Percentiles rank a stretch among this genome's conserved stretches.
Conservation (phyloP, 2,329 filamentous ascomycete genomes). For the Aspergillus sp. region DNA sequence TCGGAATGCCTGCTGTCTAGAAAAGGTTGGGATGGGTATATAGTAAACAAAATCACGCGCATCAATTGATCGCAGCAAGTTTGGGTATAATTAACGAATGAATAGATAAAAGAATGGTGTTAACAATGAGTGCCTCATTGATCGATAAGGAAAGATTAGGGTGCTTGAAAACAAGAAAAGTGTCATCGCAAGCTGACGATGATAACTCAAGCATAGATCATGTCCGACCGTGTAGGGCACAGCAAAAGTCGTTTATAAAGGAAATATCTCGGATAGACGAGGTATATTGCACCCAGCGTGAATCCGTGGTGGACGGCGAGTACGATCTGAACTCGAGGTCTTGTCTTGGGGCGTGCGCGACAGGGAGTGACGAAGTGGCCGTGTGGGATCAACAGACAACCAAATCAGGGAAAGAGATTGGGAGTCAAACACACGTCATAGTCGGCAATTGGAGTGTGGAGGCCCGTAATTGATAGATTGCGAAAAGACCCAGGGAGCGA, state of each 20-base stretch:
- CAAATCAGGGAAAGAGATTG: neutral
- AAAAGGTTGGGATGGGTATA: neutral
- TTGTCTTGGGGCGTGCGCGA: neutral
- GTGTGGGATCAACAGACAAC: neutral
- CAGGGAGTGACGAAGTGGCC: neutral
- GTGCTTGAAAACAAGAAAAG: neutral
- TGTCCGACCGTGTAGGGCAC: neutral
- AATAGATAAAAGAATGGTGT: neutral
- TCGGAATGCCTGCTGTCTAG: neutral
- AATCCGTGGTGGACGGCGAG: neutral
- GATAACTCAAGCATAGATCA: constrained; percentile 1
- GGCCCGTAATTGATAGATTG: neutral
- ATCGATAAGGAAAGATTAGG: neutral
- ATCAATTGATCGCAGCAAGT: neutral
- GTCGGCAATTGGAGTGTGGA: neutral
- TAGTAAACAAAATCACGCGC: neutral
- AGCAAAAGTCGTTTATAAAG: neutral
- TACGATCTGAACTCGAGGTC: neutral
- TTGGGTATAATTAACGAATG: constrained; percentile 2
- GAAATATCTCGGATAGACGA: neutral
- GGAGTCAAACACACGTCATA: neutral
- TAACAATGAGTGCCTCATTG: neutral
- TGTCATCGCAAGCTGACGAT: neutral
- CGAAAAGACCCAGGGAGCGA: neutral
- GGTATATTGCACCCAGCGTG: neutral